phyloP scores from a whole-genome alignment of 2,329 filamentous ascomycete genomes.

The Nigrospora oryzae region DNA sequence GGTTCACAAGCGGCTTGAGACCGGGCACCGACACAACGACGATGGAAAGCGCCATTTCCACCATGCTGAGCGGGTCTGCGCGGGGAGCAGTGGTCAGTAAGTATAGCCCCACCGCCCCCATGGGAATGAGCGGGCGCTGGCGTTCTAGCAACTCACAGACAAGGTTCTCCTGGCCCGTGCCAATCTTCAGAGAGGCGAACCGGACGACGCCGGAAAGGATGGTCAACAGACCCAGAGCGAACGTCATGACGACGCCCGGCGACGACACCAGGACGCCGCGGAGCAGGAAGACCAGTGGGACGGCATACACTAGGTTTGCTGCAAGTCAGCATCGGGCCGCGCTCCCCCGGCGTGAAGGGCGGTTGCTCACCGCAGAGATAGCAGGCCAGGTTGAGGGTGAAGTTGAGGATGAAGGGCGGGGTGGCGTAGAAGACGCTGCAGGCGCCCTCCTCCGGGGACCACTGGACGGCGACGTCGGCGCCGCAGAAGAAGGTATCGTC shows the following conservation, averaged over 20 bases:
- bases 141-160: constrained; percentile 10
- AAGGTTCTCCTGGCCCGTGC: constrained; percentile 15
- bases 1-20: constrained; percentile 12
- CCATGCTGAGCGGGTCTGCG: constrained; percentile 11
- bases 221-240: constrained; percentile 15
- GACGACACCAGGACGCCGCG: constrained; percentile 13
- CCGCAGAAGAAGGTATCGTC: constrained; percentile 26
- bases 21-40: constrained; percentile 12
- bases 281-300: constrained; percentile 19
- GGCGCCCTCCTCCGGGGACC: constrained; percentile 25
- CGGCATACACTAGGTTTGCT: constrained; percentile 16
- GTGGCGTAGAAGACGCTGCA: constrained; percentile 25
- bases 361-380: constrained; percentile 22
- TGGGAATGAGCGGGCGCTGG: no score
- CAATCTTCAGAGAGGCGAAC: constrained; percentile 13
- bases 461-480: constrained; percentile 22
- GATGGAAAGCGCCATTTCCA: constrained; percentile 14
- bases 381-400: constrained; percentile 22
- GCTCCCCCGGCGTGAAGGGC: no score
- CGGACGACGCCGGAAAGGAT: constrained; percentile 15
- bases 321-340: neutral
- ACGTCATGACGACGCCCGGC: constrained; percentile 12
- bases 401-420: constrained; percentile 24
- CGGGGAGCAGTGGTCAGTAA: no score
- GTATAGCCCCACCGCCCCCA: no score